Evolutionary conservation across 441 rosid genomes (phyloP).

Genomic region (Pelargonium australe): DNA sequence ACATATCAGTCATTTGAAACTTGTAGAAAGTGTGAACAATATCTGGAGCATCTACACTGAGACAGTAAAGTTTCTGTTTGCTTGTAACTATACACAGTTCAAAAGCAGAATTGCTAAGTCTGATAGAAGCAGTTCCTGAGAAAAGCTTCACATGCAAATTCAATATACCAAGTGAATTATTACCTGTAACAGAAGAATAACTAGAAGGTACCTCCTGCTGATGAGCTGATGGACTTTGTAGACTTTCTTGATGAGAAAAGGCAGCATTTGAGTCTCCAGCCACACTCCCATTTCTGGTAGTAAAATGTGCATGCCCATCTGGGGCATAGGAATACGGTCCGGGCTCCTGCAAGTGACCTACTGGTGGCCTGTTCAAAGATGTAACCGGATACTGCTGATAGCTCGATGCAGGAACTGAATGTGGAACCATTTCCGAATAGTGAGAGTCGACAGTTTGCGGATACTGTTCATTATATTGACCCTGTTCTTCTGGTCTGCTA

Average conservation of each 20-base stretch:
- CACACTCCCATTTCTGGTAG: conserved; percentile 40
- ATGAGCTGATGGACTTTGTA: conserved; percentile 55
- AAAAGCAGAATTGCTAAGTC: conserved; percentile 8
- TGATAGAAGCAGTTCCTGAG: conserved; percentile 39
- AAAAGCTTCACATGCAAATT: conserved; percentile 49
- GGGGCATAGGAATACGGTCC: conserved; percentile 35
- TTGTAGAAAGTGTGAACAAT: conserved; percentile 13
- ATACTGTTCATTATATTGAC: conserved; percentile 42
- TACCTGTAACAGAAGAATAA: conserved; percentile 99
- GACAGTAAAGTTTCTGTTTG: neutral
- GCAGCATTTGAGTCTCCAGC: conserved; percentile 39
- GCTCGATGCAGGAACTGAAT: conserved; percentile 32
- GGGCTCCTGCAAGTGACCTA: conserved; percentile 41
- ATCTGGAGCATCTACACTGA: neutral
- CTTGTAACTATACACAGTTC: neutral
- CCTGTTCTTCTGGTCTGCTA: conserved; percentile 47
- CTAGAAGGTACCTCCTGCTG: conserved; percentile 99
- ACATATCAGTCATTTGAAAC: conserved; percentile 6
- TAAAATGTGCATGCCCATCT: conserved; percentile 39
- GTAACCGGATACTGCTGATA: conserved; percentile 57
- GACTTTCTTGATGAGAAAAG: conserved; percentile 39
- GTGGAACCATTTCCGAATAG: conserved; percentile 57
- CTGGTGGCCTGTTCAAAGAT: conserved; percentile 36
- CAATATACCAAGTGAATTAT: conserved; percentile 52
- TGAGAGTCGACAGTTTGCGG: conserved; percentile 40